A percentile compares a stretch with the other conserved stretches of the same genome.
phyloP scores from a whole-genome alignment of 1,139 yeast genomes.

The Debaryomyces subglobosus region DNA sequence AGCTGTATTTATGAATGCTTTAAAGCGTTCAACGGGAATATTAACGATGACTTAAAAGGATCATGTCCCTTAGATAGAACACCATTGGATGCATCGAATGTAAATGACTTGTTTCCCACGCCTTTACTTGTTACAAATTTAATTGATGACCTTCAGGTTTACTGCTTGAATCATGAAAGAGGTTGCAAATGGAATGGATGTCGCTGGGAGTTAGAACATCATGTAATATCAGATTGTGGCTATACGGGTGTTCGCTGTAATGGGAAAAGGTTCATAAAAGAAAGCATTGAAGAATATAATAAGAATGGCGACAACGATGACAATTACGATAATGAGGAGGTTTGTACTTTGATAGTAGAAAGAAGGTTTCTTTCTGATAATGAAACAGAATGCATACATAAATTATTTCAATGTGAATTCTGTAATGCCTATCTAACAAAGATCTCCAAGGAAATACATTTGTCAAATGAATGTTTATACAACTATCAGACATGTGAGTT shows the following conservation, averaged over 20 bases:
- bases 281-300: slow-evolving; percentile 3
- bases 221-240: slow-evolving; percentile 52
- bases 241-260: slow-evolving; percentile 54
- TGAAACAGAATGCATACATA: slow-evolving; percentile 37
- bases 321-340: slow-evolving; percentile 13
- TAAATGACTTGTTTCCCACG: slow-evolving; percentile 58
- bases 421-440: slow-evolving; percentile 41
- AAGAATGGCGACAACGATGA: slow-evolving; percentile 6
- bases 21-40: slow-evolving; percentile 25
- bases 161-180: slow-evolving; percentile 53
- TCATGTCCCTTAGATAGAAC: slow-evolving; percentile 69
- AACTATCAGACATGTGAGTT: slow-evolving; percentile 45
- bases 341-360: slow-evolving; percentile 24
- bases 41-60: slow-evolving; percentile 25
- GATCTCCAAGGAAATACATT: slow-evolving; percentile 36
- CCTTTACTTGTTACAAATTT: slow-evolving; percentile 64
- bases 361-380: slow-evolving; percentile 22
- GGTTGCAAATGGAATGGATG: slow-evolving; percentile 65
- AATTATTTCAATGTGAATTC: slow-evolving; percentile 35
- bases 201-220: slow-evolving; percentile 62
- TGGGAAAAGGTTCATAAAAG: slow-evolving; percentile 22
- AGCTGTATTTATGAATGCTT: slow-evolving; percentile 54
- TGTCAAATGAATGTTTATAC: slow-evolving; percentile 40
- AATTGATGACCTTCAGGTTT: slow-evolving; percentile 61
- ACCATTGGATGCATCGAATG: slow-evolving; percentile 38